These are phyloP conservation scores for Globisporangium ultimum DNA, from an alignment of 352 stramenopile genomes.

Conservation along the genomic window DNA sequence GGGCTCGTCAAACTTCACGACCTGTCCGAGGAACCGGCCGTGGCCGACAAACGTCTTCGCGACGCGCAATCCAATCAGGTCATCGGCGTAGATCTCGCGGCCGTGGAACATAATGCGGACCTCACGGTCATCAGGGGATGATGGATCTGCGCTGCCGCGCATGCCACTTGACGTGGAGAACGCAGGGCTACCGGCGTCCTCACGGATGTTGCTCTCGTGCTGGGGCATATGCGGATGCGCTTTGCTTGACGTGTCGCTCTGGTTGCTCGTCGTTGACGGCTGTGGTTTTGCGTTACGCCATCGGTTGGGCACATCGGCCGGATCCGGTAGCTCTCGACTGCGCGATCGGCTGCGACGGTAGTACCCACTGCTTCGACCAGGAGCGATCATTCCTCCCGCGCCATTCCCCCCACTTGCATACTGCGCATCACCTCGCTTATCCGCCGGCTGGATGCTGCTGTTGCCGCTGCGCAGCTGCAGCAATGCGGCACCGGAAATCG, in stretches of 20 bases:
- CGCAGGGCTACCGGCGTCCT: not conserved
- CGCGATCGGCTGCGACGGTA: conserved; percentile 25
- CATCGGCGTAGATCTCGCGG: conserved; percentile 65
- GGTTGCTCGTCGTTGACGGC: too few relatives aligned
- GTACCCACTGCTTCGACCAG: conserved; percentile 2
- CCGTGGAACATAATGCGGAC: conserved; percentile 72
- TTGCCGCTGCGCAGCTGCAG: conserved; percentile 23
- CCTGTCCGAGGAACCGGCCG: conserved; percentile 81
- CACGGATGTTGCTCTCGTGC: conserved; percentile 18
- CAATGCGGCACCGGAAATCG: conserved; percentile 42
- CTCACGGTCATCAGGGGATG: conserved; percentile 23
- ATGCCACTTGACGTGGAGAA: too few relatives aligned
- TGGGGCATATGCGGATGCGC: too few relatives aligned
- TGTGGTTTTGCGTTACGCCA: too few relatives aligned
- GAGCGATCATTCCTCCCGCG: not conserved
- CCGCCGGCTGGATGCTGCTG: conserved; percentile 11
- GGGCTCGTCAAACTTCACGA: conserved; percentile 82
- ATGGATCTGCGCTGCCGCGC: too few relatives aligned
- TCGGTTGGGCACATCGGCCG: too few relatives aligned
- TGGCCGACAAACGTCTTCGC: conserved; percentile 79
- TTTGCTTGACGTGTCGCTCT: too few relatives aligned
- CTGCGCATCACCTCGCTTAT: conserved; percentile 9
- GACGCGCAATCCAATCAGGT: conserved; percentile 78
- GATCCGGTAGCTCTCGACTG: conserved; percentile 22
- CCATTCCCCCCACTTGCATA: conserved; percentile 1